phyloP scores from a whole-genome alignment of 2,329 filamentous ascomycete species.

The Zopfia rhizophila region DNA sequence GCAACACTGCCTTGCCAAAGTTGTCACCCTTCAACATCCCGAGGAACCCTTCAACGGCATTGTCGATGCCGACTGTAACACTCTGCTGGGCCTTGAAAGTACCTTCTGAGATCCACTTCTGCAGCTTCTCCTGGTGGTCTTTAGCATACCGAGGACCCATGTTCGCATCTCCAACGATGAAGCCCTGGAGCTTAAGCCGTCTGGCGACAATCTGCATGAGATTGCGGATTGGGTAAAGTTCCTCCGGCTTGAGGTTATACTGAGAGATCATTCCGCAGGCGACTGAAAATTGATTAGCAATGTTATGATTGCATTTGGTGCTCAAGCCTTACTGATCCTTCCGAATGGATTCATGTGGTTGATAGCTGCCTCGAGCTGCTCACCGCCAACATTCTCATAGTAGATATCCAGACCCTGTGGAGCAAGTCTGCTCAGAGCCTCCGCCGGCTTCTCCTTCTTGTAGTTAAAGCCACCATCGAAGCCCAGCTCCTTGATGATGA shows the following conservation, averaged over 20 bases:
- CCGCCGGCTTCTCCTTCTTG: constrained; percentile 78
- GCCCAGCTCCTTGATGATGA: constrained; percentile 73
- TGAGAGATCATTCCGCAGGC: constrained; percentile 75
- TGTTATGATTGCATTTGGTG: constrained; percentile 5
- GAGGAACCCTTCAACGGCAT: constrained; percentile 76
- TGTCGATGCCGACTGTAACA: constrained; percentile 80
- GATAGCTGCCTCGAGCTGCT: constrained; percentile 76
- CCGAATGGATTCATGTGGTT: constrained; percentile 72
- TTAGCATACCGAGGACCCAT: constrained; percentile 73
- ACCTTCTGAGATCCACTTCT: constrained; percentile 80
- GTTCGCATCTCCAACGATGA: constrained; percentile 74
- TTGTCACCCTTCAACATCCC: constrained; percentile 82
- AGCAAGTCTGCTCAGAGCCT: constrained; percentile 75
- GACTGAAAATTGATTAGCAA: constrained; percentile 37
- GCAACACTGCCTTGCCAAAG: constrained; percentile 85
- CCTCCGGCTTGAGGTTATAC: constrained; percentile 71
- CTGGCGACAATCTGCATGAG: constrained; percentile 73
- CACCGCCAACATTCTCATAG: constrained; percentile 83
- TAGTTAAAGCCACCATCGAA: constrained; percentile 88
- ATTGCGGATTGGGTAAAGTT: constrained; percentile 75
- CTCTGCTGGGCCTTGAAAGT: constrained; percentile 76
- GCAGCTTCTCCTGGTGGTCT: constrained; percentile 80
- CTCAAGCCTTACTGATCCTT: constrained; percentile 66
- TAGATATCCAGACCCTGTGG: constrained; percentile 85
- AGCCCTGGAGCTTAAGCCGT: constrained; percentile 77